Evolutionary conservation across 441 rosid genomes (phyloP), one percentile per base, ranked within the genome.

Genomic region (Codiaeum variegatum): DNA sequence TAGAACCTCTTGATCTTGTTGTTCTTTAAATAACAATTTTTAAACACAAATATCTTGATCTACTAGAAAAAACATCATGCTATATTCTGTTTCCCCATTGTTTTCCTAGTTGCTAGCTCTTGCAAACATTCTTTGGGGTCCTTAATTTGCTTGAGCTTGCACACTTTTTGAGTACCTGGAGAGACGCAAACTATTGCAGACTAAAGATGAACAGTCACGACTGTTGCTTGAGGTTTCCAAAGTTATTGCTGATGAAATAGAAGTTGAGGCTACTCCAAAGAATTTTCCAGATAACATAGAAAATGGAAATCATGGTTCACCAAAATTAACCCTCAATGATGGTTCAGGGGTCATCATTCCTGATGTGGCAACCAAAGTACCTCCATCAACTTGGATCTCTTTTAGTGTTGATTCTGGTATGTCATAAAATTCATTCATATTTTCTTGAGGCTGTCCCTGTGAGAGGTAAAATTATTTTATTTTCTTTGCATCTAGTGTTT

Each of bases 101-200:
- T 46, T 42, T 73, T 24, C 19, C 11, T 15, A 29, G 36, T 28
- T 59, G 60, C 3, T 28, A 26, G 6, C 18, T 18, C 24, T 42
- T 6, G 16, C 15, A 16, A 56, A 31, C 51, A 54, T 64, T 42
- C 16, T 23, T 61, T 76, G 75, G 77, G 66, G 75, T 85, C 79
- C 96, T 92, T 94, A 83, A 94, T 85, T 76, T 62, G 62, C 69
- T 73, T 60, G 75, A 78, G 79, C 78, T 76, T 64, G 76, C 72
- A 94, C 96, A 69, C 78, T 92, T 69, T 76, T 72, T 5, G 96
- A 90, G 78, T 90, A 91, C 85, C 67, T 94, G 81, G 97, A 92
- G 32, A 91, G 85, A 76, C 87, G 83, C 78, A 78, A 86, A 78
- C 79, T 88, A 78, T 97, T 94, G 72, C 82, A 85, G 81, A 85